phyloP scores from a whole-genome alignment of 495 filamentous ascomycete genomes.

The Tuber umbilicatum region DNA sequence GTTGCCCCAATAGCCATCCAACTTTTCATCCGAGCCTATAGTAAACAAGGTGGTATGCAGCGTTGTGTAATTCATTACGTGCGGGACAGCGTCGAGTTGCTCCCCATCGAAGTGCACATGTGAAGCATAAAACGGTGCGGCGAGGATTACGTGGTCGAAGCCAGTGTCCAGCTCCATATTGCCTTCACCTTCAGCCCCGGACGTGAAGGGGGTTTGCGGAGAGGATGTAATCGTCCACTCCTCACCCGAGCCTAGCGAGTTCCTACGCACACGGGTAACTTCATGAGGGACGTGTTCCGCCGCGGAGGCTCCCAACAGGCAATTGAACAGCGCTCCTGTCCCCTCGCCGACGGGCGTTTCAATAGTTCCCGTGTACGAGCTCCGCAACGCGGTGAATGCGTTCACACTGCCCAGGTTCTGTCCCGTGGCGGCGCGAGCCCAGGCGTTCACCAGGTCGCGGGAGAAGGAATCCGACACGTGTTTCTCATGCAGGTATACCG shows the following conservation, averaged over 20 bases:
- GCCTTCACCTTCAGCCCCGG: conserved; percentile 43
- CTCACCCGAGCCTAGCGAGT: conserved; percentile 41
- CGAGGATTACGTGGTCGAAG: conserved; percentile 77
- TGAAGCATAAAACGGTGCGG: conserved; percentile 65
- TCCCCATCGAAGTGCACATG: conserved; percentile 53
- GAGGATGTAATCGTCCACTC: background rate
- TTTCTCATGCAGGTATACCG: conserved; percentile 61
- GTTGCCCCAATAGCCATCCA: conserved; percentile 62
- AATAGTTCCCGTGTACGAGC: conserved; percentile 59
- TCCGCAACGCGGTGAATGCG: conserved; percentile 52
- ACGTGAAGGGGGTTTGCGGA: background rate
- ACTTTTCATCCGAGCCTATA: conserved; percentile 57
- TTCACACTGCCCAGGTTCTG: conserved; percentile 79
- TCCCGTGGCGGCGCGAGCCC: conserved; percentile 86
- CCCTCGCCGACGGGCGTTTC: conserved; percentile 70
- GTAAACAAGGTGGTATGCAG: conserved; percentile 80
- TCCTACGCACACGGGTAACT: conserved; percentile 55
- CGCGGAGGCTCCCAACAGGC: conserved; percentile 60
- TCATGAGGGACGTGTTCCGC: conserved; percentile 60
- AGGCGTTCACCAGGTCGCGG: conserved; percentile 79
- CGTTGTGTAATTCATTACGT: conserved; percentile 68
- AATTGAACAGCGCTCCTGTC: conserved; percentile 71
- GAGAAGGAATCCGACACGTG: conserved; percentile 58
- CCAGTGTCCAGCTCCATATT: conserved; percentile 36
- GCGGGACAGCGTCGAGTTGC: conserved; percentile 50